Evolutionary conservation across 2,329 filamentous ascomycete species (phyloP), one percentile per base, ranked within the genome.

Genomic region (Lecanosticta acicola): DNA sequence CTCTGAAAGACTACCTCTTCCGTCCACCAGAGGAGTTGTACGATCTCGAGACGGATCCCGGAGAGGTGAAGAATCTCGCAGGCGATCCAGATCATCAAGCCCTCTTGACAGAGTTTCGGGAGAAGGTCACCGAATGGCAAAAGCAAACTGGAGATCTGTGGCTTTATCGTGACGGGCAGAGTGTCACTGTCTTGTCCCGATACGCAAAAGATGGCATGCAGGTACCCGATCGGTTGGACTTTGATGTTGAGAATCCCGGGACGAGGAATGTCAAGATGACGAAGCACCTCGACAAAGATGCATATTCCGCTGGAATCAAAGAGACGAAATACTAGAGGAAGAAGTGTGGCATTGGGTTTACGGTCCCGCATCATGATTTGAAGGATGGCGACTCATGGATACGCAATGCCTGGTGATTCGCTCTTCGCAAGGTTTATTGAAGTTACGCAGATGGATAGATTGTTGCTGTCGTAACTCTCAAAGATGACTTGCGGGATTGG

Each of bases 1-100:
- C 48, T 3, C 50, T 76, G 14, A 61, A 65, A 39, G 60, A 68
- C 39, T 76, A 74, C 55, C 64, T 76, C 44, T 67, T 61, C 40
- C 68, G 72, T 1, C 59, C 61, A 0, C 58, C 71, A 0, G 72
- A 76, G 47, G 68, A 76, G 54, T 58, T 76, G 1, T 76, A 69
- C 48, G 72, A 76, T 48, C 53, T 76, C 7, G 64, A 71, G 7
- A 50, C 50, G 0, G 73, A 77, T 53, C 70, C 72, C 0, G 52
- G 65, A 7, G 73, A 77, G 55, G 60, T 76, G 2, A 47, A 62
- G 2, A 75, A 76, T 50, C 59, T 76, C 7, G 70, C 66, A 2
- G 48, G 49, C 1, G 61, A 71, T 14, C 36, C 58, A 0, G 55
- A 60, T 20, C 59, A 71, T 38, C 33, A 50, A 17, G 50, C 55